Base-by-base conservation (phyloP, 257 asterid species). In the Jaltomata sinuosa region DNA sequence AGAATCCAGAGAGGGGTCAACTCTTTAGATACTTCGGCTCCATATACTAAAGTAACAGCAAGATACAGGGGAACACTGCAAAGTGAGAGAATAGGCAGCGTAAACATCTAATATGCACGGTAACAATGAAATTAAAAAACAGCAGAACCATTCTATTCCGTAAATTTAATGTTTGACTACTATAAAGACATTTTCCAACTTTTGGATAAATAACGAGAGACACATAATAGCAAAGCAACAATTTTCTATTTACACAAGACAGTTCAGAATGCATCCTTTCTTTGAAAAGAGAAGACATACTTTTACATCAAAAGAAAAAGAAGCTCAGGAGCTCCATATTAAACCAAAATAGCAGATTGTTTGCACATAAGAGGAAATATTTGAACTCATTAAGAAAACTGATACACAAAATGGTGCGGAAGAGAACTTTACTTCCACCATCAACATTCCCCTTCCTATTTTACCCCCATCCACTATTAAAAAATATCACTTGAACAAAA, bases 1-100 rank as follows among this genome's bases (percentile, higher is more conserved):
- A 92, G 64, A 87, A 92, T 85, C 99, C 99, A 96, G 25, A 95
- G 83, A 57, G 98, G 99, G 29, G 88, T 85, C 86, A 94, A 87
- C 86, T 95, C 98, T 83, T 90, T 93, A 0, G 96, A 90, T 71
- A 93, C 97, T 84, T 90, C 90, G 0, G 88, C 84, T 71, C 98
- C 99, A 85, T 90, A 92, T 14, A 84, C 83, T 14, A 92, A 21
- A 87, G 87, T 91, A 64, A 96, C 92, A 1, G 87, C 93, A 29
- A 91, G 89, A 86, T 90, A 96, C 84, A 89, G 57, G 6, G 98
- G 94, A 15, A 88, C 52, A 86, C 99, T 96, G 98, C 93, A 92
- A 86, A 85, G 64, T 59, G 1, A n/a, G 34, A 40, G 53, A 59
- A 77, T 18, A 27, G 11, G 62, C 62, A 49, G 18, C 11, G 8